These are phyloP conservation scores for Cytospora leucostoma DNA, from an alignment of 2,329 filamentous ascomycete species.

Conservation along the genomic window DNA sequence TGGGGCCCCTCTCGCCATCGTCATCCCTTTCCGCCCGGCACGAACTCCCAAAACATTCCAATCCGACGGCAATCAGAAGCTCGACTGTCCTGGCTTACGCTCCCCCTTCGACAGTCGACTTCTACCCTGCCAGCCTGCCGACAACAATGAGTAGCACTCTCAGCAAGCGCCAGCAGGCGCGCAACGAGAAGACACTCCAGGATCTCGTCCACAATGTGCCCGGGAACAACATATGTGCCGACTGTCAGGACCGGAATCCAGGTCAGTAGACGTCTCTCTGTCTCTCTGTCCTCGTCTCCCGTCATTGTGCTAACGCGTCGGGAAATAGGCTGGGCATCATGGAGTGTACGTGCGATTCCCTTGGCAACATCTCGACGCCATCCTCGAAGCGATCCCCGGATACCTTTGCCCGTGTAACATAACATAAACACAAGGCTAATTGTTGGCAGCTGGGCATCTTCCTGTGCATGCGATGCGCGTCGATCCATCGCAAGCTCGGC, in stretches of 20 bases:
- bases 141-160: constrained; percentile 20
- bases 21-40: constrained; percentile 6
- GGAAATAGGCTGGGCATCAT: constrained; percentile 83
- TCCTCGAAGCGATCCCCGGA: constrained; percentile 19
- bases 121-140: background rate
- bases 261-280: constrained; percentile 55
- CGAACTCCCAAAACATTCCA: background rate
- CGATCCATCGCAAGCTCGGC: constrained; percentile 92
- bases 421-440: constrained; percentile 11
- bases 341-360: constrained; percentile 69
- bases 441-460: constrained; percentile 81
- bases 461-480: constrained; percentile 95
- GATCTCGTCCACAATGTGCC: constrained; percentile 81
- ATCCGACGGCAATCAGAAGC: constrained; percentile 10
- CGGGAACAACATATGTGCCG: constrained; percentile 91
- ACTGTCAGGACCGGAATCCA: constrained; percentile 90
- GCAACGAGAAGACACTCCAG: constrained; percentile 89
- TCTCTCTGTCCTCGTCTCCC: constrained; percentile 11
- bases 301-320: constrained; percentile 33
- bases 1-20: constrained; percentile 10
- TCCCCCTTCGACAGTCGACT: background rate
- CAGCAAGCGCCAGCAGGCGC: constrained; percentile 97
- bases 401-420: background rate
- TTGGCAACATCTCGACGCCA: constrained; percentile 23
- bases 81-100: constrained; percentile 6